A percentile compares a stretch with the other conserved stretches of the same genome.
These are phyloP conservation scores for Entomortierella beljakovae DNA, from an alignment of 192 early-diverging fungal species.

Conservation along the genomic window DNA sequence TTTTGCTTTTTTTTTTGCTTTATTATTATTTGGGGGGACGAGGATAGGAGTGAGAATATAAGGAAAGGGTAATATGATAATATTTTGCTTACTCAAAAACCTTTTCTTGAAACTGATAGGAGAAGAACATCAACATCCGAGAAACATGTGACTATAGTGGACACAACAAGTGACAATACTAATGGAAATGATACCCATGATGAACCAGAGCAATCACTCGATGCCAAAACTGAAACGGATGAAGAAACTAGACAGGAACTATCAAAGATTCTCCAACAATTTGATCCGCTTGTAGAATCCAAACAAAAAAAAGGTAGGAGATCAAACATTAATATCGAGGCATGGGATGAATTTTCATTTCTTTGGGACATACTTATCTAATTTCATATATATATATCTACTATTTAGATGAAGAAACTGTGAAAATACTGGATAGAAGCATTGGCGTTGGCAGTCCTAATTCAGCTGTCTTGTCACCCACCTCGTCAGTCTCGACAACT, in stretches of 20 bases:
- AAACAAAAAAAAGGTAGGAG: slow-evolving; percentile 5
- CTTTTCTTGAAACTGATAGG: slow-evolving; percentile 12
- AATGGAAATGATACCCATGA: not conserved
- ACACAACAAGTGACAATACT: not conserved
- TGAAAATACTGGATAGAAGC: slow-evolving; percentile 10
- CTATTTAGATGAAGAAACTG: not conserved
- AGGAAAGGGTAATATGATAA: no score
- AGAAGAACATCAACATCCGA: slow-evolving; percentile 21
- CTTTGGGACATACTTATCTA: not conserved
- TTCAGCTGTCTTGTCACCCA: slow-evolving; percentile 13
- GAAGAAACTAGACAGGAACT: slow-evolving; percentile 34
- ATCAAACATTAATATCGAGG: not conserved
- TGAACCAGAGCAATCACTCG: not conserved
- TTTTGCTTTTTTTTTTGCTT: no score
- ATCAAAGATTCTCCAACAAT: slow-evolving; percentile 43
- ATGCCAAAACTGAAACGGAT: slow-evolving; percentile 17
- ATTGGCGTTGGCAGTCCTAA: not conserved
- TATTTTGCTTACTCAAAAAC: not conserved
- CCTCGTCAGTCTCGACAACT: slow-evolving; percentile 17
- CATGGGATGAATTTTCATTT: not conserved
- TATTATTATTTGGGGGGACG: no score
- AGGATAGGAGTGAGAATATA: no score
- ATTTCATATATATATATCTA: not conserved
- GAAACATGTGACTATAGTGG: slow-evolving; percentile 50
- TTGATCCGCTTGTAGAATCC: slow-evolving; percentile 42